These are phyloP conservation scores for Eragrostis curvula DNA, from an alignment of 176 grass and related monocot genomes.

Conservation along the genomic window DNA sequence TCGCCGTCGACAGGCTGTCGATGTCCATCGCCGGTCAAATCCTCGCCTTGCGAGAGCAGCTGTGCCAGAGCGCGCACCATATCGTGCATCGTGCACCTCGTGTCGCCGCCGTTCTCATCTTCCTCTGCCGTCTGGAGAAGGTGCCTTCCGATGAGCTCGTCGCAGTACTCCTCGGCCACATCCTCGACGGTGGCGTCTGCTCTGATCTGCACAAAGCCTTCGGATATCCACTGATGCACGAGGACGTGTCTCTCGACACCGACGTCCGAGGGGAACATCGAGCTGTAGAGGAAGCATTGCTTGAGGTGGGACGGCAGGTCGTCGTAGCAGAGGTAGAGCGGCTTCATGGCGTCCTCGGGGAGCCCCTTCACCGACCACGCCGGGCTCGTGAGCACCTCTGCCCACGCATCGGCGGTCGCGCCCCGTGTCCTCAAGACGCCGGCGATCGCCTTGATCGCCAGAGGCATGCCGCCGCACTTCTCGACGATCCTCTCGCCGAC, in stretches of 20 bases:
- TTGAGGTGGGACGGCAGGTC: constrained; percentile 73
- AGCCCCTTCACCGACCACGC: constrained; percentile 59
- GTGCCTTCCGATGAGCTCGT: constrained; percentile 64
- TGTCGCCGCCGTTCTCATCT: background rate
- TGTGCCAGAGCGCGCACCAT: constrained; percentile 56
- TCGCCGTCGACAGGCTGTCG: constrained; percentile 11
- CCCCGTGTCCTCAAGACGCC: constrained; percentile 55
- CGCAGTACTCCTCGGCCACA: constrained; percentile 66
- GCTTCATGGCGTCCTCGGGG: constrained; percentile 44
- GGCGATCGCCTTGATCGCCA: constrained; percentile 60
- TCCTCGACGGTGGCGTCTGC: constrained; percentile 41
- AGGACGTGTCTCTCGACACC: constrained; percentile 33
- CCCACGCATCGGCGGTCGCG: constrained; percentile 37
- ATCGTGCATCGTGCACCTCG: constrained; percentile 62
- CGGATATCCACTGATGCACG: constrained; percentile 66
- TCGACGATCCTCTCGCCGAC: constrained; percentile 48
- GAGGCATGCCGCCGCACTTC: constrained; percentile 57
- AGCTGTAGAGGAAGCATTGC: constrained; percentile 81
- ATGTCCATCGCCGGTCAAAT: constrained; percentile 33
- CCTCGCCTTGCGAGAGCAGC: constrained; percentile 52
- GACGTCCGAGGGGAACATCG: constrained; percentile 55
- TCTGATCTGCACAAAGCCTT: constrained; percentile 59
- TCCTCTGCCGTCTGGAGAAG: constrained; percentile 53
- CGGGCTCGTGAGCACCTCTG: constrained; percentile 32
- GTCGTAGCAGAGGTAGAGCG: constrained; percentile 70